phyloP scores from a whole-genome alignment of 306 rosid genomes.

The Vachellia collinsii region DNA sequence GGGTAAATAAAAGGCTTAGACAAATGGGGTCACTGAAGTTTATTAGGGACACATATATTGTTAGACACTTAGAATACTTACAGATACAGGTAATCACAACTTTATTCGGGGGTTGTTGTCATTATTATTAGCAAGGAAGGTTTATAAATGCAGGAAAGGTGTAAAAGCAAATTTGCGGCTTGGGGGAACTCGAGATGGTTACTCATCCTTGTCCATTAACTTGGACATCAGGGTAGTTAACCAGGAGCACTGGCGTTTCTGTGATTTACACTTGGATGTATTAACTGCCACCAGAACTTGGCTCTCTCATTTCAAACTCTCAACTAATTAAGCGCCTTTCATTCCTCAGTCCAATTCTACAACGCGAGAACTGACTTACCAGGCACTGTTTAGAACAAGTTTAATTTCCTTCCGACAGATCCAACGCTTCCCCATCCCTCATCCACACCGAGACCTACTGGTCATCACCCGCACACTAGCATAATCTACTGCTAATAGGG shows the following conservation, averaged over 20 bases:
- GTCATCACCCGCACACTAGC: conserved; percentile 23
- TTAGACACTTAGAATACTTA: no score
- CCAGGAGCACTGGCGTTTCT: neutral
- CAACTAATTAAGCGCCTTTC: neutral
- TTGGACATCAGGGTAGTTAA: conserved; percentile 9
- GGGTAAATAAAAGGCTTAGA: no score
- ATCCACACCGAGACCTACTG: neutral
- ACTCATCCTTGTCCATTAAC: conserved; percentile 11
- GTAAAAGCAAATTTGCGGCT: conserved; percentile 29
- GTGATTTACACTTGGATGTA: conserved; percentile 11
- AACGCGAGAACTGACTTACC: neutral
- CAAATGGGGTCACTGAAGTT: no score
- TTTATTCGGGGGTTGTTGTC: neutral
- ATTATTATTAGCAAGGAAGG: neutral
- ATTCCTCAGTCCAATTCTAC: neutral
- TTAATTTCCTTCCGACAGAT: neutral
- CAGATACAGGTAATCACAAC: no score
- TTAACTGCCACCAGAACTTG: neutral
- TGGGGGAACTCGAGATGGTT: neutral
- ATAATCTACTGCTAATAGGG: conserved; percentile 30
- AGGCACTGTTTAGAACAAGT: conserved; percentile 1
- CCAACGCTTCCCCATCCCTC: conserved; percentile 15
- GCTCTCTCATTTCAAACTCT: neutral
- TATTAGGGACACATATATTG: no score
- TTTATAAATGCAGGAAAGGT: neutral